Conservation (phyloP, 805 yeast genomes). For the Ogataea haglerorum region DNA sequence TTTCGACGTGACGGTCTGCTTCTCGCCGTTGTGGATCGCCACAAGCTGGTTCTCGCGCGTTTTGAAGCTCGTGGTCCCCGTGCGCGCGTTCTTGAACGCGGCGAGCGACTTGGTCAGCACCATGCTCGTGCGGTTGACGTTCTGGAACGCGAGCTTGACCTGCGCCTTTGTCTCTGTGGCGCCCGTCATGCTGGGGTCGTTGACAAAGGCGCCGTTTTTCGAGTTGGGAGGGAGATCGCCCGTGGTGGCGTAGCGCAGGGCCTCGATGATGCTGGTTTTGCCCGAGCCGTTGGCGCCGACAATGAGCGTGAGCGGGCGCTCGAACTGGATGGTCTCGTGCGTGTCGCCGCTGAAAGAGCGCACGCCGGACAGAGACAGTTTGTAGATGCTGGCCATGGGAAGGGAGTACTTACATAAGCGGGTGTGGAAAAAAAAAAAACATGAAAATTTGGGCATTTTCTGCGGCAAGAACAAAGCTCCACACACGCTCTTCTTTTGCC, state of each 20-base stretch:
- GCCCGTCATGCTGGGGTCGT: constrained; percentile 81
- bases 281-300: constrained; percentile 98
- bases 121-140: constrained; percentile 72
- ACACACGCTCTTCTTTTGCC: neutral
- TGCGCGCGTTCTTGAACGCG: constrained; percentile 52
- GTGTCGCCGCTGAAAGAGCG: constrained; percentile 86
- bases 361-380: constrained; percentile 79
- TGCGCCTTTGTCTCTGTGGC: constrained; percentile 82
- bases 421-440: neutral
- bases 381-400: constrained; percentile 42
- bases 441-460: constrained; percentile 10
- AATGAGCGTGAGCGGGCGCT: constrained; percentile 84
- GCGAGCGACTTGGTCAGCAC: constrained; percentile 85
- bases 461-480: constrained; percentile 7
- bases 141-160: constrained; percentile 79
- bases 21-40: constrained; percentile 60
- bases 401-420: constrained; percentile 9
- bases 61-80: constrained; percentile 64
- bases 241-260: constrained; percentile 89
- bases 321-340: constrained; percentile 84
- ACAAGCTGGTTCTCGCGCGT: constrained; percentile 87
- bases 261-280: constrained; percentile 93
- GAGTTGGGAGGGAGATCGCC: constrained; percentile 95
- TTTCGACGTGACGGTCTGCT: constrained; percentile 73
- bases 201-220: constrained; percentile 93